Base-by-base conservation (phyloP, 2,329 filamentous ascomycete genomes). In the Fusarium sp. region DNA sequence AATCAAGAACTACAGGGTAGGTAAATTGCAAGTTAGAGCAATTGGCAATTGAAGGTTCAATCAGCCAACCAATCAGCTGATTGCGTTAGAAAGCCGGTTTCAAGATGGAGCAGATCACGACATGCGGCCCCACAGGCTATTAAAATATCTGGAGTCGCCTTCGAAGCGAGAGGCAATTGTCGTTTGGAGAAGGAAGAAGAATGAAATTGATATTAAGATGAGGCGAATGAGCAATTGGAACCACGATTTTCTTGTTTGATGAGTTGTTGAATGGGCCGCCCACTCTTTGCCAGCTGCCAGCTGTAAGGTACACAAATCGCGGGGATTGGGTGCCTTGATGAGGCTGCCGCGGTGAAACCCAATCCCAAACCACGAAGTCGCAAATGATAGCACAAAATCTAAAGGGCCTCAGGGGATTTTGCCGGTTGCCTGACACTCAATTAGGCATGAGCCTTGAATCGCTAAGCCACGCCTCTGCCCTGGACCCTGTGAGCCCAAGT, bases 401-500 rank as follows among this genome's bases (percentile, higher is more conserved):
- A 47, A 37, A 40, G 27, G 62, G 30, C 56, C 39, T 43, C 59
- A 65, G 53, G 32, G 48, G 39, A 35, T 32, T 43, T 11, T 50
- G 37, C 32, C 32, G 39, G 50, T 54, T 68, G 61, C 51, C 61
- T 62, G 56, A 39, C 23, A 59, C 43, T 46, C 32, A 48, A 60
- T 45, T 67, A 50, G 47, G 43, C 33, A 62, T 40, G 66, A 35
- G 37, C 19, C 19, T 39, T 41, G 37, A 44, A 50, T 58, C 32
- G 45, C 46, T 43, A 67, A 66, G 66, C 66, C 66, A 63, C 57
- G 48, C 66, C 43, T 67, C 62, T 68, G 61, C 60, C 65, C 43
- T 52, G 44, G 65, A 27, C 25, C 32, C 41, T 41, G 27, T 45
- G 52, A 63, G 66, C 66, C 57, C 48, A 60, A 67, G 68, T 71